Base-by-base conservation (phyloP, 192 early-diverging fungal genomes). In the Coemansia erecta region DNA sequence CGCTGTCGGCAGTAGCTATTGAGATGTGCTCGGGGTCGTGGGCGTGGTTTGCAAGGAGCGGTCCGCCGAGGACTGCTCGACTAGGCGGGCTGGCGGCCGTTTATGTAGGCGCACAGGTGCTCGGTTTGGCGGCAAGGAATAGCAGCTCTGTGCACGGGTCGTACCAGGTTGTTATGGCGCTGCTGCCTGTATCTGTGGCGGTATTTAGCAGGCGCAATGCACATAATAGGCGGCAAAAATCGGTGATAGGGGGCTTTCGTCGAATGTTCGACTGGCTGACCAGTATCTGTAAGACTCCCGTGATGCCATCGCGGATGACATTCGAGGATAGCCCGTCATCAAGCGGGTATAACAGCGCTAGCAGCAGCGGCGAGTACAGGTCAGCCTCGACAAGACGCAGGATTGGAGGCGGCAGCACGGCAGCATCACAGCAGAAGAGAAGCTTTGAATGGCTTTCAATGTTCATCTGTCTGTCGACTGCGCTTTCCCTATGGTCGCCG, bases 71-170 rank as follows among this genome's bases (percentile, higher is more conserved):
- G 12, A 66, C 58, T 18, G 57, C 37, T 11, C 46, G 46, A 15
- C 9, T 70, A 33, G 42, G 67, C 28, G 60, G 64, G n/a, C 51
- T 77, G 31, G 68, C 64, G 0, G 56, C 61, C 15, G 39, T 77
- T 6, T 64, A 77, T 39, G 53, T 37, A n/a, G 28, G 28, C 1
- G 22, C 46, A 8, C 22, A 61, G 39, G 23, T 67, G 8, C 12
- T 62, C 44, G 43, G 60, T 31, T 60, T 67, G 43, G 50, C 46
- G 11, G 64, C 68, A 2, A 45, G 60, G 23, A 28, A 46, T 39
- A 3, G 54, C 1, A 58, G 60, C 42, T 64, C 68, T 0, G 60
- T 63, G 17, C 68, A 71, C 31, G 73, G 73, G 44, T 60, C 68
- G 6, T 60, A 43, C 44, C 64, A 66, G 52, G 46, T 60, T 11